Conservation (phyloP, 345 rosid genomes). For the Eucalyptus cloeziana region DNA sequence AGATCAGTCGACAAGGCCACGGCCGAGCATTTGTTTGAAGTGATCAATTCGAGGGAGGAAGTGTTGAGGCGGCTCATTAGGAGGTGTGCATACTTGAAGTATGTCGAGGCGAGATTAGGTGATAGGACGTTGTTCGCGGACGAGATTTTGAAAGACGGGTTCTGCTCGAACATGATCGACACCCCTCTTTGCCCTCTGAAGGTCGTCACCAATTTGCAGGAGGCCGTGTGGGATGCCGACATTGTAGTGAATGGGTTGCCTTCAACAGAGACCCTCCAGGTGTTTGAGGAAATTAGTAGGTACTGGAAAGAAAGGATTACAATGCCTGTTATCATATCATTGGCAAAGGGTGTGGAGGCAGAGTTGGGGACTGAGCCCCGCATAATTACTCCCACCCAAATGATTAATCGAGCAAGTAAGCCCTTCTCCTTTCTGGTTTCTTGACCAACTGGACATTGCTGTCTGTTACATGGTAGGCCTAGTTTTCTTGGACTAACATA, state of each 20-base stretch:
- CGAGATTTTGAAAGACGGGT: slow-evolving; percentile 94
- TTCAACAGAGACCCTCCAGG: slow-evolving; percentile 72
- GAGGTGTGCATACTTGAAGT: slow-evolving; percentile 90
- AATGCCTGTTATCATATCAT: slow-evolving; percentile 60
- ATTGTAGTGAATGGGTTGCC: slow-evolving; percentile 92
- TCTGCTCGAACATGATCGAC: slow-evolving; percentile 93
- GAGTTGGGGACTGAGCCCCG: slow-evolving; percentile 71
- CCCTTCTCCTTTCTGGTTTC: not conserved
- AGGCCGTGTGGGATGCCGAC: slow-evolving; percentile 99
- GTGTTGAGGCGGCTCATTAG: slow-evolving; percentile 85
- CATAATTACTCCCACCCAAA: slow-evolving; percentile 85
- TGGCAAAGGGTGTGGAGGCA: slow-evolving; percentile 93
- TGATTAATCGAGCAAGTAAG: slow-evolving; percentile 91
- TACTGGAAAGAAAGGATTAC: slow-evolving; percentile 92
- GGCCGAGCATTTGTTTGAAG: slow-evolving; percentile 92
- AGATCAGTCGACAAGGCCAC: slow-evolving; percentile 61
- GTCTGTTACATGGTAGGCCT: not conserved
- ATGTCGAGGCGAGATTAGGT: slow-evolving; percentile 92
- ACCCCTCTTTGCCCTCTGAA: slow-evolving; percentile 89
- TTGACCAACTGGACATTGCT: not conserved
- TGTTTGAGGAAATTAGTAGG: slow-evolving; percentile 76
- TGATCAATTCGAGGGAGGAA: slow-evolving; percentile 90
- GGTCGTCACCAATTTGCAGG: slow-evolving; percentile 91
- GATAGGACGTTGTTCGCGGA: slow-evolving; percentile 79
- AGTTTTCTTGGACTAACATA: not conserved